These are phyloP conservation scores for Camellia granthamiana DNA, from an alignment of 148 eudicot species.

Conservation along the genomic window DNA sequence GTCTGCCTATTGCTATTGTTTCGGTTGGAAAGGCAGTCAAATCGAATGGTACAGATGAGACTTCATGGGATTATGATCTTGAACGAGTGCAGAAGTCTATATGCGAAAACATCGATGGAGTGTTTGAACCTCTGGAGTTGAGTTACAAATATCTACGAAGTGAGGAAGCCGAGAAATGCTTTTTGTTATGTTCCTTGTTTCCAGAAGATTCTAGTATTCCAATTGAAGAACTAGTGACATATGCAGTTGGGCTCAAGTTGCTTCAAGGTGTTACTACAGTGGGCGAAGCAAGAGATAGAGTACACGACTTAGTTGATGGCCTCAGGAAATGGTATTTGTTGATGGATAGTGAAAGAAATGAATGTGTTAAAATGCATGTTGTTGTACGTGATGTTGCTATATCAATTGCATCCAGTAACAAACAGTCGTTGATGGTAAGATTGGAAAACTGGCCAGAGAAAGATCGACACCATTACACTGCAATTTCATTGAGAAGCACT, in stretches of 20 bases:
- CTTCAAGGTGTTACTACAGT: background rate
- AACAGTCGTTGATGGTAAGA: background rate
- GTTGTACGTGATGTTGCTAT: conserved; percentile 12
- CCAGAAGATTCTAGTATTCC: conserved; percentile 7
- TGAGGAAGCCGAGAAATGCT: too few relatives aligned
- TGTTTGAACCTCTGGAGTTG: background rate
- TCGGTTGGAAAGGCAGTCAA: background rate
- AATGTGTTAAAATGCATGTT: conserved; percentile 21
- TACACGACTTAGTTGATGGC: background rate
- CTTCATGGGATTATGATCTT: conserved; percentile 10
- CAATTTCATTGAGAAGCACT: background rate
- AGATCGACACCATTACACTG: background rate
- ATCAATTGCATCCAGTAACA: background rate
- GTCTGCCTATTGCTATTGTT: conserved; percentile 13
- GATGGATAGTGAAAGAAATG: background rate
- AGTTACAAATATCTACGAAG: background rate
- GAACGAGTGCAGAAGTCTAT: background rate
- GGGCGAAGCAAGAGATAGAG: conserved; percentile 1
- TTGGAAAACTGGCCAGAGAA: background rate
- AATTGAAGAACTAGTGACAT: background rate
- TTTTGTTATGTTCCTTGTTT: background rate
- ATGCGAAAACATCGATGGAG: background rate
- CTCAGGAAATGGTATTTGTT: conserved; percentile 12
- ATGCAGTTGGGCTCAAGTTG: conserved; percentile 6
- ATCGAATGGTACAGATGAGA: background rate